Evolutionary conservation across 2,329 filamentous ascomycete species (phyloP), one percentile per base, ranked within the genome.

Genomic region (Cordyceps tenuipes): DNA sequence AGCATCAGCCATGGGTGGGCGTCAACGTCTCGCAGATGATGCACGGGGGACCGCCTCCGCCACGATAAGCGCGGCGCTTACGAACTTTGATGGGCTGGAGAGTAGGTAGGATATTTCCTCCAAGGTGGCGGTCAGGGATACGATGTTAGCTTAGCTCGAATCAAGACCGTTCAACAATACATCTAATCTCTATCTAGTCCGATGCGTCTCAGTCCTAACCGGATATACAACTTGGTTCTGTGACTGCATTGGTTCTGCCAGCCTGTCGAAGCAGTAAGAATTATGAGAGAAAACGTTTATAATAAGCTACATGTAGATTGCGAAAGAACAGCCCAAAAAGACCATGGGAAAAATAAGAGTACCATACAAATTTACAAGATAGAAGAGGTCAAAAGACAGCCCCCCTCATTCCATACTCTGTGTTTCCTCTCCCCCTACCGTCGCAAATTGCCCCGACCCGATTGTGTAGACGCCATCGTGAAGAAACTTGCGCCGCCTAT

Each of bases 21-120:
- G 60, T 66, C 26, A 61, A 64, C 26, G 62, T 65, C 7, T 59
- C 61, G 52, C 64, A 66, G 49, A 63, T 65, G 63, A 64, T 65
- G 64, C 64, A 63, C 43, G 61, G 46, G 19, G 57, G 56, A 23
- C 50, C 53, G 10, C 41, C 48, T 21, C 56, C 31, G 47, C 52
- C 26, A 61, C 63, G 48, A 21, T 56, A 57, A 31, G 21, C 15
- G 23, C 44, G 13, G 52, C 10, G n/a, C 15, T 43, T n/a, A 17
- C 12, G 17, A 15, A 43, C 17, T 43, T 43, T 43, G 4, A 43
- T 15, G 39, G 39, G 15, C 39, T 17, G 4, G 5, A 43, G 39
- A n/a, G 17, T 7, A 43, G n/a, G 17, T 43, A 43, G 13, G 15
- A 17, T 43, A 15, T 43, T 43, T 43, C 39, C 17, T 10, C 9